Conservation (phyloP, 2,329 filamentous ascomycete genomes). For the Hypoxylon sp. region DNA sequence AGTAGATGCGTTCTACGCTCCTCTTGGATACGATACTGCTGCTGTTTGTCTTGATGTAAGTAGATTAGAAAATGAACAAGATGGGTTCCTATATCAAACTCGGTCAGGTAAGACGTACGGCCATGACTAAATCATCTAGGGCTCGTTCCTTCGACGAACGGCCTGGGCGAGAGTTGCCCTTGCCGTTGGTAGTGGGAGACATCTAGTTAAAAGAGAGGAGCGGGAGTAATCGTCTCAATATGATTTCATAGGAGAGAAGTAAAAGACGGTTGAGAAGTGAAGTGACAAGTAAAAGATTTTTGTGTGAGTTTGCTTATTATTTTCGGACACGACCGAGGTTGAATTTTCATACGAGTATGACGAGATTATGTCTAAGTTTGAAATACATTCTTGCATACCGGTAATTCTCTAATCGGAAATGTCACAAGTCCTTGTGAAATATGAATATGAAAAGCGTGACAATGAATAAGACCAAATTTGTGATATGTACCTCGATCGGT, state of each 20-base stretch:
- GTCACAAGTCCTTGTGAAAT: background rate
- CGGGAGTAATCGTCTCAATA: background rate
- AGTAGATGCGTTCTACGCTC: conserved; percentile 92
- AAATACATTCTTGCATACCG: background rate
- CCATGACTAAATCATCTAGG: conserved; percentile 68
- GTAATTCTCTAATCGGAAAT: background rate
- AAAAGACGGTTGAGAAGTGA: background rate
- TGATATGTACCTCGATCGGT: conserved; percentile 8
- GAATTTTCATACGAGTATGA: background rate
- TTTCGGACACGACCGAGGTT: background rate
- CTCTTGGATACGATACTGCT: conserved; percentile 94
- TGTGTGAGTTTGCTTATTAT: background rate
- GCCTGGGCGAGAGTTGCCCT: conserved; percentile 26
- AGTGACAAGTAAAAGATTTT: conserved; percentile 3
- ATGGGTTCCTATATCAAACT: conserved; percentile 4
- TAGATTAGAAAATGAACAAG: conserved; percentile 25
- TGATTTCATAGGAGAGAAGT: background rate
- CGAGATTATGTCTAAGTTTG: background rate
- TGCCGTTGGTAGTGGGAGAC: conserved; percentile 29
- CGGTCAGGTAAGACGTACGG: conserved; percentile 56
- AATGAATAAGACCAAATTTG: conserved; percentile 6
- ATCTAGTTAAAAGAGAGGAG: conserved; percentile 29
- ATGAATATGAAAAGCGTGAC: background rate
- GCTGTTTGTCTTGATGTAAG: conserved; percentile 78
- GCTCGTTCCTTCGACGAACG: conserved; percentile 51